These are phyloP conservation scores for Pyronema omphalodes DNA, from an alignment of 495 filamentous ascomycete species.

Conservation along the genomic window DNA sequence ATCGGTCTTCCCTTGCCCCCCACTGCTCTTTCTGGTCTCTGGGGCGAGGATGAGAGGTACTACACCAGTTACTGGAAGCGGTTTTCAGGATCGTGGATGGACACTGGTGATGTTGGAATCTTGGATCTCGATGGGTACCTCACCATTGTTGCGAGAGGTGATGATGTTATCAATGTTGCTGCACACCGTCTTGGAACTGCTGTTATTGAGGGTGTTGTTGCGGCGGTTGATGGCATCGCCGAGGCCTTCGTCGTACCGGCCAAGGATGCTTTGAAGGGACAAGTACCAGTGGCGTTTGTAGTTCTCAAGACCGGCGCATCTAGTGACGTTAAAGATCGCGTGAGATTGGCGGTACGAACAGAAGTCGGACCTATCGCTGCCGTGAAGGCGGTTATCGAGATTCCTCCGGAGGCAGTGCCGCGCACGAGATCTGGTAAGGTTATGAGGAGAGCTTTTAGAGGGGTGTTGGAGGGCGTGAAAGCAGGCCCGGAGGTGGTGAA, in stretches of 20 bases:
- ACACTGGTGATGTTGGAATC: constrained; percentile 80
- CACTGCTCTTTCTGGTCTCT: constrained; percentile 67
- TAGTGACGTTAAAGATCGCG: constrained; percentile 38
- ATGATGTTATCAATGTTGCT: constrained; percentile 92
- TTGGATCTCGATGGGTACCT: constrained; percentile 59
- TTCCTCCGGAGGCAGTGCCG: constrained; percentile 51
- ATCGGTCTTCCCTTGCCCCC: constrained; percentile 64
- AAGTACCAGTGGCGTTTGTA: constrained; percentile 79
- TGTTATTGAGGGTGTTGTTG: constrained; percentile 75
- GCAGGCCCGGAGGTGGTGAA: constrained; percentile 31
- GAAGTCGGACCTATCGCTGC: constrained; percentile 79
- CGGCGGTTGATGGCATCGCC: constrained; percentile 54
- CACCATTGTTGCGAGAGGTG: constrained; percentile 47
- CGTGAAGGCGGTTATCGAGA: constrained; percentile 67
- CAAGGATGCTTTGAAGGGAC: constrained; percentile 70
- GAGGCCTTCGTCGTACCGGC: constrained; percentile 75
- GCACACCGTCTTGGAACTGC: constrained; percentile 83
- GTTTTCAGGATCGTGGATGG: constrained; percentile 63
- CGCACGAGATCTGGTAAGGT: constrained; percentile 84
- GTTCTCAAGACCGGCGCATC: constrained; percentile 29
- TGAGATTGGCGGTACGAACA: constrained; percentile 62
- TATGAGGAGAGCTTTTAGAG: constrained; percentile 56
- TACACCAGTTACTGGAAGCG: constrained; percentile 63
- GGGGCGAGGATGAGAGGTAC: constrained; percentile 66
- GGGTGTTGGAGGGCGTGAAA: constrained; percentile 44